A percentile compares a stretch with the other conserved stretches of the same genome.
Evolutionary conservation across 2,329 filamentous ascomycete species (phyloP).

Genomic region (Penicillium brasilianum): DNA sequence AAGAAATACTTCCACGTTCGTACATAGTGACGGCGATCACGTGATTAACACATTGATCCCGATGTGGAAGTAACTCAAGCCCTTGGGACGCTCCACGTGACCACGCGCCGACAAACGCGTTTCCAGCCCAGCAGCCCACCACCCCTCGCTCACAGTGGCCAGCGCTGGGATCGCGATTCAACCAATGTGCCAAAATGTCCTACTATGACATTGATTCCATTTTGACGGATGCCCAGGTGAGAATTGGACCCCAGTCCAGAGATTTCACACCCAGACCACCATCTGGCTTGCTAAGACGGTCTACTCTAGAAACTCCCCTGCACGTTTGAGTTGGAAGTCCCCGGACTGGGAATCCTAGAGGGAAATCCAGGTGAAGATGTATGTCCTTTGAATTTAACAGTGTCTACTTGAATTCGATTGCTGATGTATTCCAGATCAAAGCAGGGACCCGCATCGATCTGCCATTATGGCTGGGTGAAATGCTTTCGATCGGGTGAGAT

Average conservation of each 20-base stretch:
- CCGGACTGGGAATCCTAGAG: conserved; percentile 86
- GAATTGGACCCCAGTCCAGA: neutral
- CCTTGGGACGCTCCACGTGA: conserved; percentile 14
- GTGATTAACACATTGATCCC: neutral
- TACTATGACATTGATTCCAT: conserved; percentile 57
- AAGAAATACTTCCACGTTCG: neutral
- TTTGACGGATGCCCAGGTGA: conserved; percentile 52
- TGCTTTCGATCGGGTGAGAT: conserved; percentile 66
- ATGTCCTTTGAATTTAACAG: neutral
- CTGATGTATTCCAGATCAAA: conserved; percentile 64
- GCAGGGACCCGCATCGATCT: conserved; percentile 78
- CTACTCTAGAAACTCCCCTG: conserved; percentile 82
- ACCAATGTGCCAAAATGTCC: conserved; percentile 40
- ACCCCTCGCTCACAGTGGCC: conserved; percentile 5
- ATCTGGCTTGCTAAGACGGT: conserved; percentile 18
- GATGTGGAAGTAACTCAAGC: neutral
- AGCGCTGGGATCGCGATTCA: conserved; percentile 7
- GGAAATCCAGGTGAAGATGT: conserved; percentile 72
- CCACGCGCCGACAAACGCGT: conserved; percentile 21
- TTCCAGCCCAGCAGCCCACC: neutral
- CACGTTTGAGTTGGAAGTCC: conserved; percentile 88
- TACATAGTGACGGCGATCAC: neutral
- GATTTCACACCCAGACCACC: neutral
- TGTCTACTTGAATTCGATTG: neutral
- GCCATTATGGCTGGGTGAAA: conserved; percentile 92